Evolutionary conservation across 441 rosid genomes (phyloP).

Genomic region (Populus hybrid): DNA sequence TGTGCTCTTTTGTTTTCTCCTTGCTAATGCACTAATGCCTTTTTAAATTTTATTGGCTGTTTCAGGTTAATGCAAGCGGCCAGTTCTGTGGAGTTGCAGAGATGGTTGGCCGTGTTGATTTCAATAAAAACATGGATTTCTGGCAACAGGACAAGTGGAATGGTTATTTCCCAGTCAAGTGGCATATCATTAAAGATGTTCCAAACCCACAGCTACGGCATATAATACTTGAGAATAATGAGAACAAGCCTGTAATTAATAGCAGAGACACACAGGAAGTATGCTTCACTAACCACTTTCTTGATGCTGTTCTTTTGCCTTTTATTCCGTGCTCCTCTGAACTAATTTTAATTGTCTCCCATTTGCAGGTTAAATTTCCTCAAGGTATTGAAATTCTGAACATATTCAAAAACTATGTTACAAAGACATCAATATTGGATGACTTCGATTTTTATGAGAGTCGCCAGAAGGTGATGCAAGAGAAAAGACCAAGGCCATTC

Average conservation of each 20-base stretch:
- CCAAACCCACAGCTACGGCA: constrained; percentile 61
- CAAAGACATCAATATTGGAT: constrained; percentile 63
- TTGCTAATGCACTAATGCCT: not conserved
- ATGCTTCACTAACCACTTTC: not conserved
- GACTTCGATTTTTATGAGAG: constrained; percentile 69
- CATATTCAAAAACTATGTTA: constrained; percentile 46
- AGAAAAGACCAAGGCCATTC: constrained; percentile 52
- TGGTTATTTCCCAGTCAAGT: constrained; percentile 80
- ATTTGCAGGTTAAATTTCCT: constrained; percentile 49
- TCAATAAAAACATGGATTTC: constrained; percentile 46
- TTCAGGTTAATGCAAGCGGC: constrained; percentile 88
- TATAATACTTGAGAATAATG: constrained; percentile 56
- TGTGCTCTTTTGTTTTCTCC: not conserved
- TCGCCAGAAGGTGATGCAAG: constrained; percentile 66
- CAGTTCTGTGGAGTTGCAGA: constrained; percentile 92
- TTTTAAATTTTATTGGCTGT: not conserved
- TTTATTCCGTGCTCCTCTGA: not conserved
- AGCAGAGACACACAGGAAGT: constrained; percentile 93
- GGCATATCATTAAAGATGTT: constrained; percentile 85
- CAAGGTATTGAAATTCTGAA: constrained; percentile 69
- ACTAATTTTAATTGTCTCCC: not conserved
- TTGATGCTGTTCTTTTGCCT: constrained; percentile 38
- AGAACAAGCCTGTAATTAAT: constrained; percentile 40
- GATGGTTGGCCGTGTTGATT: constrained; percentile 83
- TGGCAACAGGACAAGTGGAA: constrained; percentile 55